Percentiles rank a stretch among this genome's conserved stretches.
These are phyloP conservation scores for Peronospora belbahrii DNA, from an alignment of 352 stramenopile species.

Conservation along the genomic window DNA sequence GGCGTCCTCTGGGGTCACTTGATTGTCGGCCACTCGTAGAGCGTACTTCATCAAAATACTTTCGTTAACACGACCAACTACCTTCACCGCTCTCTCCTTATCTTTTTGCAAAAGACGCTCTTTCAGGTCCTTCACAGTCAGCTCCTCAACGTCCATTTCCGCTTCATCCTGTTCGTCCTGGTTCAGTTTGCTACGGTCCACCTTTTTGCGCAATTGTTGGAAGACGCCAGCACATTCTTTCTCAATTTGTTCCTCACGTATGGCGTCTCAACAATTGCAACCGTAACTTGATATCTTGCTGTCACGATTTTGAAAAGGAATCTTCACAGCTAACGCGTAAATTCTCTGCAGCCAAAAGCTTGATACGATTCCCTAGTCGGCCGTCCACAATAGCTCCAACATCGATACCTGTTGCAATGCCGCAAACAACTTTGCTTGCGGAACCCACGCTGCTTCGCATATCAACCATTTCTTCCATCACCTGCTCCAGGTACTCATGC, in stretches of 20 bases:
- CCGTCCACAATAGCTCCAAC: conserved; percentile 8
- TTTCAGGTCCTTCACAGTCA: conserved; percentile 78
- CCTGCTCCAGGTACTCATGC: conserved; percentile 81
- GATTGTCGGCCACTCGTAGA: conserved; percentile 43
- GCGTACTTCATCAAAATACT: conserved; percentile 53
- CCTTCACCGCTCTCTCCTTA: conserved; percentile 54
- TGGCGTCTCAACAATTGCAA: conserved; percentile 57
- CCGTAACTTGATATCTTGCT: conserved; percentile 58
- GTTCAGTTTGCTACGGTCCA: conserved; percentile 64
- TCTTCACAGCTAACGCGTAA: conserved; percentile 81
- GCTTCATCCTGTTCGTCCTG: conserved; percentile 80
- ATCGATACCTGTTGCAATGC: conserved; percentile 38
- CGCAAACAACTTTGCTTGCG: conserved; percentile 38
- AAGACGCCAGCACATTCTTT: conserved; percentile 68
- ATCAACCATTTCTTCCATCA: conserved; percentile 82
- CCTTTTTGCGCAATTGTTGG: conserved; percentile 85
- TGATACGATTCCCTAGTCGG: conserved; percentile 19
- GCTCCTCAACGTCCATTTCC: conserved; percentile 81
- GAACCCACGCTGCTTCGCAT: conserved; percentile 64
- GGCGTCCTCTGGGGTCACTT: conserved; percentile 79
- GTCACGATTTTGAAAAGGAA: conserved; percentile 53
- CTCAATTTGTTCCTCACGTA: conserved; percentile 63
- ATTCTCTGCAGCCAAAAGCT: conserved; percentile 73
- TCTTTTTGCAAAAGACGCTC: conserved; percentile 71
- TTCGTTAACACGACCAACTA: conserved; percentile 80